Evolutionary conservation across 805 yeast species (phyloP).

Genomic region (Candida xiaguanensis): DNA sequence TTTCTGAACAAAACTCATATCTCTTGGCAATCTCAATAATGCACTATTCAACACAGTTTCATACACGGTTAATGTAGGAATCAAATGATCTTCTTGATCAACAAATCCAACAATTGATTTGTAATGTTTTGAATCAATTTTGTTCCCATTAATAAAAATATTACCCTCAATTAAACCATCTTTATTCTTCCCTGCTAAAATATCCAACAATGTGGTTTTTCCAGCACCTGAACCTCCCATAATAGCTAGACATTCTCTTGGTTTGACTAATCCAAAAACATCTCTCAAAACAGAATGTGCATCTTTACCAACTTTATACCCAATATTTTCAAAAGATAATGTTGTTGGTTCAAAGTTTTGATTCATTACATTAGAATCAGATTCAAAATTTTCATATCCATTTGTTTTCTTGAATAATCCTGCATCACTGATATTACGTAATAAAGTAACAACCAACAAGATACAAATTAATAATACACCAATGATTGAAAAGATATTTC

Average conservation of each 20-base stretch:
- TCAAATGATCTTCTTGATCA: constrained; percentile 87
- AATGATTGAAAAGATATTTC: constrained; percentile 45
- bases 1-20: constrained; percentile 72
- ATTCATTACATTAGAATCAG: constrained; percentile 40
- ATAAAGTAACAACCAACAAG: constrained; percentile 38
- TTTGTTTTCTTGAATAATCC: constrained; percentile 49
- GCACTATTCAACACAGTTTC: constrained; percentile 96
- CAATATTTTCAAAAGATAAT: constrained; percentile 69
- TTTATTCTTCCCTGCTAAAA: constrained; percentile 84
- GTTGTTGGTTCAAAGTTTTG: constrained; percentile 62
- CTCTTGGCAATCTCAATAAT: constrained; percentile 74
- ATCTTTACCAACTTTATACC: constrained; percentile 49
- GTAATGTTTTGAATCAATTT: constrained; percentile 41
- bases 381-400: constrained; percentile 27
- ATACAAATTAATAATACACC: constrained; percentile 40
- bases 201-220: constrained; percentile 88
- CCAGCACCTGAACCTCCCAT: constrained; percentile 99
- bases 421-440: constrained; percentile 52
- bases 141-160: constrained; percentile 72
- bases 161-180: constrained; percentile 67
- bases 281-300: constrained; percentile 48
- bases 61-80: constrained; percentile 92
- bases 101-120: constrained; percentile 84
- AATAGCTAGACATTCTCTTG: constrained; percentile 88
- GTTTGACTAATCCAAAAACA: constrained; percentile 73